Base-by-base conservation (phyloP, 257 asterid genomes). In the Avicennia marina region DNA sequence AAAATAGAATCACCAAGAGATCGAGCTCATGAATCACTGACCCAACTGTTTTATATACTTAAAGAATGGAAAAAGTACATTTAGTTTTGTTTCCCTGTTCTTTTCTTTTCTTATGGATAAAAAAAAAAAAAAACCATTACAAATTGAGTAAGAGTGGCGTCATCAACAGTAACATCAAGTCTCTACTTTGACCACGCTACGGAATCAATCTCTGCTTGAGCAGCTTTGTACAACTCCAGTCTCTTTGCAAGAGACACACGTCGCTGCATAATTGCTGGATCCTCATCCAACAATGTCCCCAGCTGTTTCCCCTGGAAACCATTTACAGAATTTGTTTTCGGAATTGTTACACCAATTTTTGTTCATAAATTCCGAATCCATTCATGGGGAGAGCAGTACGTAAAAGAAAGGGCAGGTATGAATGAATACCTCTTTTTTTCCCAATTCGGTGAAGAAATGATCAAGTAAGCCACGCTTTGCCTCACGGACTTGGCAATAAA, bases 401-500 rank as follows among this genome's bases (percentile, higher is more conserved):
- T n/a, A n/a, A n/a, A n/a, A n/a, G n/a, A n/a, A n/a, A n/a, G n/a
- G n/a, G n/a, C n/a, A n/a, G n/a, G n/a, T 75, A 88, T 91, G 1
- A 51, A 61, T 31, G 19, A 21, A n/a, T 68, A 84, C 99, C 96
- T 93, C 99, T 67, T 84, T 93, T 60, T 76, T 74, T 25, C 96
- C 99, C 41, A 93, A 50, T 1, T 89, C 96, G 1, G 99, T 60
- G 67, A 89, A 93, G 85, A 93, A 93, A 76, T 81, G 84, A 67
- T 93, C 99, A 0, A 93, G 99, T 68, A 93, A 68, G 71, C 96
- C 79, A 43, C 99, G 95, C 41, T 93, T 93, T 12, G 99, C 99
- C 82, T 89, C 97, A 12, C 99, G 97, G 27, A 93, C 99, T 79
- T 93, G 99, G 64, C 96, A 89, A 56, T 89, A 86, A 21, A 93